A percentile compares a stretch with the other conserved stretches of the same genome.
These are phyloP conservation scores for Carex pumila DNA, from an alignment of 176 grass and related monocot genomes.

Conservation along the genomic window DNA sequence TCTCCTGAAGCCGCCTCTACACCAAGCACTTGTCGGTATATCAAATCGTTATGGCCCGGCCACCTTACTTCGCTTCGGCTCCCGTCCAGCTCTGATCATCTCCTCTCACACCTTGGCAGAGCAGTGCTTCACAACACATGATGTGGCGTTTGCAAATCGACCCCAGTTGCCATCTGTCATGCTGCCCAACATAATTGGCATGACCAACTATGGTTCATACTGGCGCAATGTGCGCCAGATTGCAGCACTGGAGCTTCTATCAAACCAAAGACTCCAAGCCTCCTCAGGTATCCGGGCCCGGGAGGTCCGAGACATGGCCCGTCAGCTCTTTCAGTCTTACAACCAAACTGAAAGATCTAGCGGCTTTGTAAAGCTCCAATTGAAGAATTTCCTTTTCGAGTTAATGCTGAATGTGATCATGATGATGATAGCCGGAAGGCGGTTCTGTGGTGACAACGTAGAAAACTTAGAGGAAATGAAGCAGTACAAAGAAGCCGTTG, in stretches of 20 bases:
- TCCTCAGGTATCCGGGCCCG: conserved; percentile 16
- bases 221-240: conserved; percentile 59
- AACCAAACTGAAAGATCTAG: background rate
- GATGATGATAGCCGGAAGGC: background rate
- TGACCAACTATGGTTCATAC: conserved; percentile 45
- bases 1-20: conserved; percentile 60
- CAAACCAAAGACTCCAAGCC: conserved; percentile 22
- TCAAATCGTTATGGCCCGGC: conserved; percentile 31
- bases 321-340: conserved; percentile 28
- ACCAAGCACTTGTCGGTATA: conserved; percentile 31
- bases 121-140: conserved; percentile 45
- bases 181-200: conserved; percentile 27
- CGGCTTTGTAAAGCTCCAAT: background rate
- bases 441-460: background rate
- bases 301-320: conserved; percentile 23
- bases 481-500: background rate
- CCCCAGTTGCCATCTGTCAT: conserved; percentile 34
- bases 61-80: conserved; percentile 45
- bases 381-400: conserved; percentile 9
- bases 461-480: conserved; percentile 8
- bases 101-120: conserved; percentile 26
- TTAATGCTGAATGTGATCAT: conserved; percentile 37
- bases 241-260: conserved; percentile 43
- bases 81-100: conserved; percentile 39
- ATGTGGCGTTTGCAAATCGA: conserved; percentile 60